Base-by-base conservation (phyloP, 768 basidiomycete species). In the Brasilioporus rufonigricans region DNA sequence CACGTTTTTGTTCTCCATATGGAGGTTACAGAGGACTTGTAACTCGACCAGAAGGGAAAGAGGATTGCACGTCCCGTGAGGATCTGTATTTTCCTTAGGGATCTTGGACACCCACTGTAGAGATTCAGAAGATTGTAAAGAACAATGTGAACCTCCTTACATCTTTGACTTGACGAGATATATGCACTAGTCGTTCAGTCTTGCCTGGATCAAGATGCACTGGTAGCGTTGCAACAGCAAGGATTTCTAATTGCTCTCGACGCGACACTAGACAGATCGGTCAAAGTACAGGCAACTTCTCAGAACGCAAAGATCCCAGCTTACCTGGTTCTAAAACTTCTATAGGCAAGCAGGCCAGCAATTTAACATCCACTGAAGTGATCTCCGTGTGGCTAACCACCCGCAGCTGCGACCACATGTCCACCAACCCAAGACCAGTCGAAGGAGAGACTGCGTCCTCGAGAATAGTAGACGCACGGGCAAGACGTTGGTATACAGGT, bases 371-470 rank as follows among this genome's bases (percentile, higher is more conserved):
- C 21, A 21, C 9, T 11, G 53, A 68, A 7, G 52, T 61, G 11
- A 61, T 47, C 29, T 60, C 62, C 43, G 44, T 53, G 36, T 41
- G 46, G 55, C 49, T 53, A 19, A 61, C 61, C 13, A 39, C 36
- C 12, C 64, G 77, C 51, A 85, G 68, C 7, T 65, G 68, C 13
- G 77, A 73, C 93, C 93, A 96, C 33, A 96, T 81, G 21, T 85
- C 76, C 19, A 80, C 72, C 66, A 94, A 73, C 23, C 87, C 89
- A 24, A 83, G 75, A 5, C 95, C 94, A n/a, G 82, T 79, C 8
- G 83, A 82, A 16, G 85, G 77, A 3, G 80, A 80, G 16, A 89
- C 74, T 4, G 74, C 64, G 5, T 76, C 69, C 35, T 77, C 73
- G 4, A 95, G 72, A 7, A 63, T 61, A 31, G 71, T 53, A 7